Conservation (phyloP, 306 rosid genomes). For the Mimosa bimucronata region DNA sequence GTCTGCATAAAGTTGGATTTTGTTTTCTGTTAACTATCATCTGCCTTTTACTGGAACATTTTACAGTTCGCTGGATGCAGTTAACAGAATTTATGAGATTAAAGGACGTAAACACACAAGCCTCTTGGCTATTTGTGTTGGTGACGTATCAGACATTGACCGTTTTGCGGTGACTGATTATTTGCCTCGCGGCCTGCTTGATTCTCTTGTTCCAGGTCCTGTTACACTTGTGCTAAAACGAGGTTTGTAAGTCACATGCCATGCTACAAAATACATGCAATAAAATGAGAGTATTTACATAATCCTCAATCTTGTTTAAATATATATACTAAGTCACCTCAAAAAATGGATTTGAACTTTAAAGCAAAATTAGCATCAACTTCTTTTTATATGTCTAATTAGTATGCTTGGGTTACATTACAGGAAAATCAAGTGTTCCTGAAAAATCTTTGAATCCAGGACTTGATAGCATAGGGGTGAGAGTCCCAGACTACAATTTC, state of each 20-base stretch:
- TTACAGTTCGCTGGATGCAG: slow-evolving; percentile 63
- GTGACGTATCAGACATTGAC: slow-evolving; percentile 54
- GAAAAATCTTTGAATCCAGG: slow-evolving; percentile 90
- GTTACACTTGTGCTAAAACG: slow-evolving; percentile 73
- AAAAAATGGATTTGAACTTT: neutral
- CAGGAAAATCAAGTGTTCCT: slow-evolving; percentile 85
- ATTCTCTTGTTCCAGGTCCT: slow-evolving; percentile 84
- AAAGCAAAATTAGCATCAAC: slow-evolving; percentile 11
- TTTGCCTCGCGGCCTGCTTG: slow-evolving; percentile 76
- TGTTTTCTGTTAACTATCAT: too few species aligned
- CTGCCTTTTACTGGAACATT: neutral
- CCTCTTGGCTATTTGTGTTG: slow-evolving; percentile 68
- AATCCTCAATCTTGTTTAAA: slow-evolving; percentile 1
- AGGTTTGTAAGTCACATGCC: slow-evolving; percentile 53
- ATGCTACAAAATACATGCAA: neutral
- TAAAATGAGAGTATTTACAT: slow-evolving; percentile 6
- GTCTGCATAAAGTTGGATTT: too few species aligned
- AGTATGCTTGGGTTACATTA: slow-evolving; percentile 34
- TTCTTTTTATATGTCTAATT: slow-evolving; percentile 3
- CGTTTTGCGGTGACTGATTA: slow-evolving; percentile 71
- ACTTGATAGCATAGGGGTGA: slow-evolving; percentile 79
- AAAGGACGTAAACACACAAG: slow-evolving; percentile 68
- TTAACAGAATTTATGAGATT: slow-evolving; percentile 61
- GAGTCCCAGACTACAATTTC: slow-evolving; percentile 87
- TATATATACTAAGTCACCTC: neutral